These are phyloP conservation scores for Zygnema cylindricum DNA, from an alignment of 139 green algal species.

Conservation along the genomic window DNA sequence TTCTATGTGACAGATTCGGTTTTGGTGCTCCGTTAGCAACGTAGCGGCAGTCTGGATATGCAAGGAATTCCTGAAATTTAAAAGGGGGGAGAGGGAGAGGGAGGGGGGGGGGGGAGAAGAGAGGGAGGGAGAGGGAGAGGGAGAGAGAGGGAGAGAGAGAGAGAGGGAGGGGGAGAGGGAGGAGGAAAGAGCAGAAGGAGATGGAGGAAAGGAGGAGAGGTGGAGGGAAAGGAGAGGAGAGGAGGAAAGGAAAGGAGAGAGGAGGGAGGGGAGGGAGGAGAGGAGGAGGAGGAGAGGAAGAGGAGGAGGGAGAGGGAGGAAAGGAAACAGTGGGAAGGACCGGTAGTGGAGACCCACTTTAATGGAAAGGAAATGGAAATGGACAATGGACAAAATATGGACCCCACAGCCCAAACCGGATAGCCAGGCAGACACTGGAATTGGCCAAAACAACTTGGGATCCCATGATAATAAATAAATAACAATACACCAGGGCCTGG, in stretches of 20 bases:
- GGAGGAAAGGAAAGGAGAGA: neutral
- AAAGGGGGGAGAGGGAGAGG: neutral
- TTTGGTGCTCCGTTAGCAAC: neutral
- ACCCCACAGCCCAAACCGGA: too few relatives aligned
- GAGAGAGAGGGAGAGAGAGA: neutral
- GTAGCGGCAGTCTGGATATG: neutral
- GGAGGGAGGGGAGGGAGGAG: neutral
- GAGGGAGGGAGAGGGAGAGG: neutral
- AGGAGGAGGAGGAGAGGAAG: neutral
- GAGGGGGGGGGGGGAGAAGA: neutral
- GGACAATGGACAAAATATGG: too few relatives aligned
- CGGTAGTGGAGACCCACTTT: too few relatives aligned
- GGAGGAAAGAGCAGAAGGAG: neutral
- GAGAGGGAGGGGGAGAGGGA: neutral
- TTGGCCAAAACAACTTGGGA: too few relatives aligned
- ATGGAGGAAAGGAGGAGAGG: neutral
- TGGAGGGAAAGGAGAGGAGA: neutral
- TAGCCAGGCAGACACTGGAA: too few relatives aligned
- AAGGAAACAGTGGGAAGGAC: conserved; percentile 2
- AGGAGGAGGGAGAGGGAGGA: neutral
- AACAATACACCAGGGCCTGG: too few relatives aligned
- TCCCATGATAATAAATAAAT: too few relatives aligned
- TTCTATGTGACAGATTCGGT: neutral
- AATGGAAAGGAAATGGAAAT: too few relatives aligned
- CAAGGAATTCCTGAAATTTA: neutral